These are phyloP conservation scores for Gaertneriomyces semiglobifer DNA, from an alignment of 192 early-diverging fungal genomes.

Conservation along the genomic window DNA sequence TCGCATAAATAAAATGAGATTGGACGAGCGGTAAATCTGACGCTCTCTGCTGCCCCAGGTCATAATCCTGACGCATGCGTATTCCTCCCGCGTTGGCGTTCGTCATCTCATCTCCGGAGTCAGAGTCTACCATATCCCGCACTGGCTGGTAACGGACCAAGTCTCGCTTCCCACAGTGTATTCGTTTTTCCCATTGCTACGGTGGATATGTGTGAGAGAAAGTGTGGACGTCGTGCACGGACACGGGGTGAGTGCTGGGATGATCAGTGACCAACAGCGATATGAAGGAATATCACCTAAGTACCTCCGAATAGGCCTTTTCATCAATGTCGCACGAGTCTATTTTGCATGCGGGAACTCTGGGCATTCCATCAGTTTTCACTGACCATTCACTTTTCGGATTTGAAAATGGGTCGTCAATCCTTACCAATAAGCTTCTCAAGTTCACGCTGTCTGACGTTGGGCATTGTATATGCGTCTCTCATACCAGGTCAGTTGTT, in stretches of 20 bases:
- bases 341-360: constrained; percentile 66
- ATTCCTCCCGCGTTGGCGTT: constrained; percentile 70
- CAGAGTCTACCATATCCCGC: constrained; percentile 94
- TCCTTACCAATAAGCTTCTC: constrained; percentile 93
- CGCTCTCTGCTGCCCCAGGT: constrained; percentile 47
- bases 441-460: constrained; percentile 97
- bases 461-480: constrained; percentile 96
- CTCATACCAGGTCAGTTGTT: constrained; percentile 74
- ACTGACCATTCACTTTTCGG: constrained; percentile 98
- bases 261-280: not conserved
- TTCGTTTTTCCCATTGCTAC: constrained; percentile 82
- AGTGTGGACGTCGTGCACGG: constrained; percentile 94
- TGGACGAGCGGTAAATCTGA: not conserved
- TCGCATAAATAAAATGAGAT: not conserved
- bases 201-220: constrained; percentile 88
- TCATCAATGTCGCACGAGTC: not conserved
- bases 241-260: constrained; percentile 56
- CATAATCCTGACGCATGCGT: constrained; percentile 89
- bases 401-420: constrained; percentile 88
- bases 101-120: constrained; percentile 88
- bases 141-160: constrained; percentile 76
- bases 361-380: constrained; percentile 90
- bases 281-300: not conserved
- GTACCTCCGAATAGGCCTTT: constrained; percentile 59
- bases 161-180: constrained; percentile 86